phyloP scores from a whole-genome alignment of 2,329 filamentous ascomycete genomes.

The Metarhizium album region DNA sequence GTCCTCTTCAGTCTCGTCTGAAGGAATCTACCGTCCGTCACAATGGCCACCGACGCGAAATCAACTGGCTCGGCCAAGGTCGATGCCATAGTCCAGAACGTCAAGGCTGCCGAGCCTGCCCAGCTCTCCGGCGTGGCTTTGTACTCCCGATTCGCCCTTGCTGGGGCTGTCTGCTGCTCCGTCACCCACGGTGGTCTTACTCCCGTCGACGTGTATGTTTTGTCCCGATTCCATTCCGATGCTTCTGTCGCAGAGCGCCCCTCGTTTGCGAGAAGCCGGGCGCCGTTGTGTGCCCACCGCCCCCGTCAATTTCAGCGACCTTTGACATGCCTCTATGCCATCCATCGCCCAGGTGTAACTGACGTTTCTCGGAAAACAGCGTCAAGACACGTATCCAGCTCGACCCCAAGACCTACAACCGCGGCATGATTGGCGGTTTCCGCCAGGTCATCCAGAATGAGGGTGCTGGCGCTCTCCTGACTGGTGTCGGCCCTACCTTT shows the following conservation, averaged over 20 bases:
- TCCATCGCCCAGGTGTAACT: too few species aligned
- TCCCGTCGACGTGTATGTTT: conserved; percentile 96
- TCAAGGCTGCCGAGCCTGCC: conserved; percentile 28
- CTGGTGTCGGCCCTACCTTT: conserved; percentile 74
- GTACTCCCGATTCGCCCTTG: conserved; percentile 94
- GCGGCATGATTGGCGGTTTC: conserved; percentile 77
- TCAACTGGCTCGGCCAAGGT: conserved; percentile 32
- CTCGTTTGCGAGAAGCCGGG: background rate
- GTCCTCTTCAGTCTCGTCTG: conserved; percentile 3
- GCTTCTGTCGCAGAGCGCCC: too few species aligned
- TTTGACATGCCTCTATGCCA: background rate
- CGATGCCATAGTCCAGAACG: conserved; percentile 32
- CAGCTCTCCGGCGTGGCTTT: conserved; percentile 50
- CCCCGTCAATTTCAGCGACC: too few species aligned
- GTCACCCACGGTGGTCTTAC: conserved; percentile 95
- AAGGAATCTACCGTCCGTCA: conserved; percentile 13
- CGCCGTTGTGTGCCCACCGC: background rate
- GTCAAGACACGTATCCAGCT: conserved; percentile 96
- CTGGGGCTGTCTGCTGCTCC: conserved; percentile 95
- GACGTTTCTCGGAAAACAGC: conserved; percentile 32
- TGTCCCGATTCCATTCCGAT: background rate
- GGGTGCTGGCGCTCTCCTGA: conserved; percentile 77
- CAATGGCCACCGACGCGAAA: conserved; percentile 31
- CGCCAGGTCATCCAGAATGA: conserved; percentile 73
- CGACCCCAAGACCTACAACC: conserved; percentile 82